phyloP scores from a whole-genome alignment of 2,329 filamentous ascomycete genomes.

The Trichoderma endophyticum region DNA sequence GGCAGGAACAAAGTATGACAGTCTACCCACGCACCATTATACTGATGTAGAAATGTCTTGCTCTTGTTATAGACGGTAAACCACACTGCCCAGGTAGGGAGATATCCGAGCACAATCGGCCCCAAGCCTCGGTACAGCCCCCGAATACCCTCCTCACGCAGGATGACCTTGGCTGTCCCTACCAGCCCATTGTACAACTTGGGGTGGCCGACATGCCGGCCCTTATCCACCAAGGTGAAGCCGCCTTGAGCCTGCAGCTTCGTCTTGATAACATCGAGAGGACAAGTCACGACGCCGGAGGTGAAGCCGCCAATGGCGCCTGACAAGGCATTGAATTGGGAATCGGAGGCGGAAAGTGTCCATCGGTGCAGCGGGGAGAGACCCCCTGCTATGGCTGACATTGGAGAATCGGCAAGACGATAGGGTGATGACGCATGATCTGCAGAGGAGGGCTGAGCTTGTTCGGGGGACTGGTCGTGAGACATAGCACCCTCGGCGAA shows the following conservation, averaged over 20 bases:
- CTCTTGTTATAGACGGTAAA: slow-evolving; percentile 93
- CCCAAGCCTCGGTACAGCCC: slow-evolving; percentile 92
- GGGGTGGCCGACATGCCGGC: slow-evolving; percentile 47
- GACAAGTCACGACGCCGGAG: slow-evolving; percentile 91
- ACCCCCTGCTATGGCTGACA: slow-evolving; percentile 29
- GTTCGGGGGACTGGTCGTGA: slow-evolving; percentile 45
- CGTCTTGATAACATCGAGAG: slow-evolving; percentile 98
- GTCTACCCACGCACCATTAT: slow-evolving; percentile 52
- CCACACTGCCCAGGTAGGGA: slow-evolving; percentile 98
- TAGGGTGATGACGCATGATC: slow-evolving; percentile 39
- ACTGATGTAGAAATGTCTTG: slow-evolving; percentile 67
- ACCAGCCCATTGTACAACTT: slow-evolving; percentile 80
- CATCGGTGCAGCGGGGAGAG: slow-evolving; percentile 53
- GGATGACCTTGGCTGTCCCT: slow-evolving; percentile 82
- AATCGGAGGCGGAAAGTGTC: slow-evolving; percentile 54
- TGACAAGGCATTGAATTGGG: slow-evolving; percentile 76
- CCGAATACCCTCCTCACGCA: slow-evolving; percentile 79
- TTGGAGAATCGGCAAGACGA: slow-evolving; percentile 33
- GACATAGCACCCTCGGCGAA: slow-evolving; percentile 39
- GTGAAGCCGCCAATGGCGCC: slow-evolving; percentile 88
- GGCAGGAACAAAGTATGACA: slow-evolving; percentile 23
- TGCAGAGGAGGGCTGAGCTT: slow-evolving; percentile 31
- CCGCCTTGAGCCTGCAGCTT: slow-evolving; percentile 94
- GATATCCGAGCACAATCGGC: slow-evolving; percentile 90
- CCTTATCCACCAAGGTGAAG: slow-evolving; percentile 56